Base-by-base conservation (phyloP, 768 basidiomycete species). In the Leccinum broughii region DNA sequence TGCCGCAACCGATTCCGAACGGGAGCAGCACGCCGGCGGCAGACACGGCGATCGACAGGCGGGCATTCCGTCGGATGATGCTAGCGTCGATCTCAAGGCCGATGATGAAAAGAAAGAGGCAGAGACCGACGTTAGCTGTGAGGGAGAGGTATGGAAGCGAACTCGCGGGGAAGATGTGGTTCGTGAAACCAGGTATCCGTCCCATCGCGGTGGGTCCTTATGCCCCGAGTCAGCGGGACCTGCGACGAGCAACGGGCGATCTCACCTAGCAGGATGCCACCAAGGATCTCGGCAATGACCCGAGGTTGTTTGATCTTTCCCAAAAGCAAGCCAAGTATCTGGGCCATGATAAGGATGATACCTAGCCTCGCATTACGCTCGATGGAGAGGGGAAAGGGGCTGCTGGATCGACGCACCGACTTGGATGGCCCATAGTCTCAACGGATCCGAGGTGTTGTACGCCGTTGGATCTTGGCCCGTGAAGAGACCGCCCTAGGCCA, bases 281-380 rank as follows among this genome's bases (percentile, higher is more conserved):
- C 93, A 57, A 98, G 84, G 60, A 97, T 89, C 72, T 98, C 95
- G 46, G 94, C 87, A 55, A 97, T 93, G 61, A 98, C 95, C n/a
- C 88, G 81, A 2, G 96, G 96, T 68, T 98, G 95, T 35, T 85
- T 86, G 37, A 96, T 85, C 57, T 81, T 86, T 8, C 77, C 72
- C 22, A 97, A 79, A 54, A 83, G 59, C 20, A 90, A 73, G 0
- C 85, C 80, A 10, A 98, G 84, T 6, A 89, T 59, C 68, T 95
- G 91, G 39, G 87, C 85, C 81, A 94, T 86, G 58, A 97, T 81
- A 77, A 98, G 94, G 64, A 98, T 84, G 53, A 89, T 48, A 4
- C 73, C 89, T 85, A 73, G 46, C 34, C 15, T 6, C 51, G 32
- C 46, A 50, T 68, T 26, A 65, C 3, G 60, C 9, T 6, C 17